Evolutionary conservation across 805 yeast genomes (phyloP), one percentile per base, ranked within the genome.

Genomic region (Starmerella lactis-condensi): DNA sequence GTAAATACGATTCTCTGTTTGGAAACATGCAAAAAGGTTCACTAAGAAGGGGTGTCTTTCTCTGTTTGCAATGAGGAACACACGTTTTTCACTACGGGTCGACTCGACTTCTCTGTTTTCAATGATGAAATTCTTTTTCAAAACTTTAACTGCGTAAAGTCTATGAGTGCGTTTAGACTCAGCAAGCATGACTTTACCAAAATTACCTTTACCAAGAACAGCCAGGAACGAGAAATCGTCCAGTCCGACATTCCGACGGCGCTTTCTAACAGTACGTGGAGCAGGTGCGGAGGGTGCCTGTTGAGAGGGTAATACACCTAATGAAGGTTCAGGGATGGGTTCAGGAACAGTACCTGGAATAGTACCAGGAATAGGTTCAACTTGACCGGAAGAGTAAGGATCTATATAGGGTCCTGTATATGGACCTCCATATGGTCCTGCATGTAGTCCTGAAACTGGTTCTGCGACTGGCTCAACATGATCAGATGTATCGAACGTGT

Each of bases 111-210:
- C 98, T 48, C 85, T 94, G 49, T 83, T 81, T 46, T 85, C 93
- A 35, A 89, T 74, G 40, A 89, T 82, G 53, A 81, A 82, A 46
- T 85, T 95, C 55, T 89, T 89, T 65, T 89, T 89, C 55, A 89
- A 65, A 17, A 89, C 96, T 57, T 89, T 89, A 35, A 89, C 83
- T 17, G 99, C 99, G 58, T 94, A 89, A 34, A 89, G 56, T 34
- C 70, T 67, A 32, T 69, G 67, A 1, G 85, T 72, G 38, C 73
- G 75, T 50, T 85, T 73, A 11, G 93, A 77, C 56, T 85, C 93
- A 1, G 95, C 96, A 43, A 89, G 65, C 83, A 89, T 79, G 34
- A 89, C 98, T 51, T 89, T 89, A 56, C 99, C 99, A 53, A 89
- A 89, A 53, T 89, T 89, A 58, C 99, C 99, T 52, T 83, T 89